A percentile compares a stretch with the other conserved stretches of the same genome.
Evolutionary conservation across 1,284 basidiomycete genomes (phyloP).

Genomic region (Athelia sp.): DNA sequence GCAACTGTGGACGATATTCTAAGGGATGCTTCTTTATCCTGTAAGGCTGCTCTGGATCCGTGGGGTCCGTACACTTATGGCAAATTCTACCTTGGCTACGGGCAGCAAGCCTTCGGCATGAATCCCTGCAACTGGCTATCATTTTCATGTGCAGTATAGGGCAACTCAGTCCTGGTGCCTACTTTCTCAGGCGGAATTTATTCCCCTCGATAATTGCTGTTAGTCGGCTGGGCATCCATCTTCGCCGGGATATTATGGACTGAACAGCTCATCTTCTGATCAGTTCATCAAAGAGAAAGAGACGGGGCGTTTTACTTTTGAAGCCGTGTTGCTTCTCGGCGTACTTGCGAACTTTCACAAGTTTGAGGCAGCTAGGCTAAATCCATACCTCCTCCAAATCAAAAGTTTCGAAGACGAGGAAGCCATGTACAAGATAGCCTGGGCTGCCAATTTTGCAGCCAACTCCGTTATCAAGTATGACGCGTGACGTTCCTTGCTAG

Average conservation of each 20-base stretch:
- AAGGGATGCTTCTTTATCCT: constrained; percentile 35
- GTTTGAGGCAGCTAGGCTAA: constrained; percentile 60
- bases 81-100: background rate
- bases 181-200: constrained; percentile 56
- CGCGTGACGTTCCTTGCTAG: background rate
- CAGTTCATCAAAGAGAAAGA: constrained; percentile 51
- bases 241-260: no score
- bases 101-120: constrained; percentile 45
- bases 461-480: constrained; percentile 46
- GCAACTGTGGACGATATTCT: constrained; percentile 40
- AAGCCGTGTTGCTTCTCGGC: constrained; percentile 49
- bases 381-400: constrained; percentile 55
- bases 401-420: constrained; percentile 39
- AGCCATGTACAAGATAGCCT: constrained; percentile 50
- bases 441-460: constrained; percentile 49
- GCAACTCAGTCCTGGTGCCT: constrained; percentile 64
- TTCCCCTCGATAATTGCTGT: constrained; percentile 50
- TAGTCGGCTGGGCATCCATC: constrained; percentile 15
- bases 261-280: background rate
- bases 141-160: constrained; percentile 51
- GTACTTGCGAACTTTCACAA: constrained; percentile 65
- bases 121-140: constrained; percentile 49
- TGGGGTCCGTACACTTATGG: no score
- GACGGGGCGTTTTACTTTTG: constrained; percentile 51
- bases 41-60: constrained; percentile 23